Conservation (phyloP, 1,284 basidiomycete species). For the Flammula alnicola region DNA sequence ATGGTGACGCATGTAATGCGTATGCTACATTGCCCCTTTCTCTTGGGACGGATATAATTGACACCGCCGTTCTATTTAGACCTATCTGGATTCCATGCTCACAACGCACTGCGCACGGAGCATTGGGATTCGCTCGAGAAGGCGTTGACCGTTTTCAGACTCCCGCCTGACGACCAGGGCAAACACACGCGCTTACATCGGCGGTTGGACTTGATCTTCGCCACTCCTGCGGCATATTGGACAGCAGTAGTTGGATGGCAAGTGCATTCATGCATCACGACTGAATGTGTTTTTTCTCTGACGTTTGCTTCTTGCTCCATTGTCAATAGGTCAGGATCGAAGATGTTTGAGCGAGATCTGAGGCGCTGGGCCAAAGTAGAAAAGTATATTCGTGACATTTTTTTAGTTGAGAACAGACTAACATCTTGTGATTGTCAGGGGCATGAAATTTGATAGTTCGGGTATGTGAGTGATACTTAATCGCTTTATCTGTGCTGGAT, state of each 20-base stretch:
- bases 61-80: constrained; percentile 50
- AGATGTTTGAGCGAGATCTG: constrained; percentile 81
- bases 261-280: constrained; percentile 23
- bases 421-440: constrained; percentile 42
- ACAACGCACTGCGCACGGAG: constrained; percentile 54
- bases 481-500: background rate
- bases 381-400: constrained; percentile 44
- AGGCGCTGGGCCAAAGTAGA: constrained; percentile 71
- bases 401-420: constrained; percentile 10
- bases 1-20: constrained; percentile 72
- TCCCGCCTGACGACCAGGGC: constrained; percentile 43
- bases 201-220: constrained; percentile 78
- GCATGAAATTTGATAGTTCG: constrained; percentile 80
- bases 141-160: constrained; percentile 67
- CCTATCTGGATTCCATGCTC: constrained; percentile 59
- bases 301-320: background rate
- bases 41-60: background rate
- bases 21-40: constrained; percentile 36
- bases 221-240: constrained; percentile 71
- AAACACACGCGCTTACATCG: constrained; percentile 49
- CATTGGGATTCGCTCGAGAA: constrained; percentile 75
- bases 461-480: constrained; percentile 61
- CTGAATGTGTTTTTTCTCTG: background rate
- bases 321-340: constrained; percentile 75
- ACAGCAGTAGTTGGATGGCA: constrained; percentile 81